These are phyloP conservation scores for Eucalyptus cloeziana DNA, from an alignment of 345 rosid species.

Conservation along the genomic window DNA sequence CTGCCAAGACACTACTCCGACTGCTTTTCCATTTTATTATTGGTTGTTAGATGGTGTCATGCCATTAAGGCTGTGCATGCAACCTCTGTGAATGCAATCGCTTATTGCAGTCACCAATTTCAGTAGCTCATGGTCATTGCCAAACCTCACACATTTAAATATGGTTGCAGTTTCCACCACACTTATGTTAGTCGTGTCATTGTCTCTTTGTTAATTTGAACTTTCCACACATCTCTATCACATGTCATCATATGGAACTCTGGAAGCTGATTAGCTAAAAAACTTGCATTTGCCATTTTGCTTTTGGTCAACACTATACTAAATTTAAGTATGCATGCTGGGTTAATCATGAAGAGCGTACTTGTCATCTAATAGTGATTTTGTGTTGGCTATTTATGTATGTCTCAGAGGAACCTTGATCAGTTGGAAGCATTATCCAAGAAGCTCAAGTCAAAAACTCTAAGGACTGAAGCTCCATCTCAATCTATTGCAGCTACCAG, in stretches of 20 bases:
- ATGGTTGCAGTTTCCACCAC: not conserved
- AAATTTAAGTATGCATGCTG: not conserved
- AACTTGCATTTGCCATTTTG: not conserved
- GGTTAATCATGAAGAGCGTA: not conserved
- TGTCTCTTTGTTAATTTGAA: not conserved
- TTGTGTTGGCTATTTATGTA: not conserved
- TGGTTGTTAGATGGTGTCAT: not conserved
- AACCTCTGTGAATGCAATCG: not conserved
- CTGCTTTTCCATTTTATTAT: not conserved
- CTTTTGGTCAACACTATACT: not conserved
- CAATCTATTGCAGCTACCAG: conserved; percentile 95
- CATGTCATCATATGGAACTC: not conserved
- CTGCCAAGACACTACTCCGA: not conserved
- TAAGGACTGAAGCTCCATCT: conserved; percentile 87
- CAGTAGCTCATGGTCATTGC: not conserved
- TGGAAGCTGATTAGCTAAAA: not conserved
- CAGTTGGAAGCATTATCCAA: conserved; percentile 88
- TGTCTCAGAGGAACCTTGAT: conserved; percentile 80
- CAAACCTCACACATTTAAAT: not conserved
- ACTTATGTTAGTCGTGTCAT: not conserved
- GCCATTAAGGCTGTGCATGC: not conserved
- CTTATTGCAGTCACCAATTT: not conserved
- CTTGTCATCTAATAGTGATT: not conserved
- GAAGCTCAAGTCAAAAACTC: conserved; percentile 90
- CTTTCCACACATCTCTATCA: not conserved